These are phyloP conservation scores for Atractiella rhizophila DNA, from an alignment of 768 basidiomycete species.

Conservation along the genomic window DNA sequence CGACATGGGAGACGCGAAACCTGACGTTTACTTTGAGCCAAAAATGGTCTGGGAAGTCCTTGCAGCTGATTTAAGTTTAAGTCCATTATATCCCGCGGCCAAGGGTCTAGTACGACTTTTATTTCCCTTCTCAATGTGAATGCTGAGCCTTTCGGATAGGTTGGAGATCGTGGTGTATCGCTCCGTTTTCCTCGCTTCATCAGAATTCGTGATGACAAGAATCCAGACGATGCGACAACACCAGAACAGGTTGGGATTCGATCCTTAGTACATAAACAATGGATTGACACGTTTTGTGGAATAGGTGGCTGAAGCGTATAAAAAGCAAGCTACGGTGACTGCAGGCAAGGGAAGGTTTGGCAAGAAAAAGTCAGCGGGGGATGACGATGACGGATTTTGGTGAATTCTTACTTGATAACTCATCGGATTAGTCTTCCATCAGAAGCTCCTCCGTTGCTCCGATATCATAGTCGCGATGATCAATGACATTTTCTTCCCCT, in stretches of 20 bases:
- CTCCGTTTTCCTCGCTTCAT: conserved; percentile 90
- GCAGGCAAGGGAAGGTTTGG: conserved; percentile 12
- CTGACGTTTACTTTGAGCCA: conserved; percentile 94
- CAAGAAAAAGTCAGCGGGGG: conserved; percentile 7
- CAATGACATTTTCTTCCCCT: no score
- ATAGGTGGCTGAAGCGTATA: conserved; percentile 16
- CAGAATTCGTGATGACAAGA: conserved; percentile 74
- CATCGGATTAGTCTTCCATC: neutral
- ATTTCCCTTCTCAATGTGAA: neutral
- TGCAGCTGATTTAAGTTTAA: conserved; percentile 84
- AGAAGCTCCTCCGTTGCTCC: no score
- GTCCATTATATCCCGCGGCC: conserved; percentile 85
- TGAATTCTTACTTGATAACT: conserved; percentile 10
- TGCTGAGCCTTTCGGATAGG: conserved; percentile 12
- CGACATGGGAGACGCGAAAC: conserved; percentile 75
- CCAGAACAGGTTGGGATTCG: conserved; percentile 36
- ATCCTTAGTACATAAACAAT: neutral
- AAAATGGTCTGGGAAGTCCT: conserved; percentile 95
- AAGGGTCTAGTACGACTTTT: conserved; percentile 46
- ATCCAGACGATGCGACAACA: conserved; percentile 68
- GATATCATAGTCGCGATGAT: no score
- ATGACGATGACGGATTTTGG: conserved; percentile 11
- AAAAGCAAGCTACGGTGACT: conserved; percentile 8
- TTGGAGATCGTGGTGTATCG: conserved; percentile 72
- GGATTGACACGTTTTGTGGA: neutral